A percentile compares a stretch with the other conserved stretches of the same genome.
phyloP scores from a whole-genome alignment of 805 yeast species.

The Peterozyma toletana region DNA sequence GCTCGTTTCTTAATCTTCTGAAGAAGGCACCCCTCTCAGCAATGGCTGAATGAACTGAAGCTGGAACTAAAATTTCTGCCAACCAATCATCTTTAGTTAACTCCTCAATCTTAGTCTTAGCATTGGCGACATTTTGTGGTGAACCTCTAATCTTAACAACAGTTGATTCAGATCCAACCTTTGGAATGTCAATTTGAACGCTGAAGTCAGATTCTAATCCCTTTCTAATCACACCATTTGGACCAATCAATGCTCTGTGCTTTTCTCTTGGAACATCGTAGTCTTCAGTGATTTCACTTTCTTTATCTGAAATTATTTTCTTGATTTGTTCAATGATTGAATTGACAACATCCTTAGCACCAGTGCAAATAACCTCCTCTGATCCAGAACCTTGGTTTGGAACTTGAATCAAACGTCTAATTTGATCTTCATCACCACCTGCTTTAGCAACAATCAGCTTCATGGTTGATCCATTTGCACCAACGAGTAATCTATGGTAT shows the following conservation, averaged over 20 bases:
- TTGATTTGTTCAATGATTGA: conserved; percentile 57
- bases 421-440: conserved; percentile 51
- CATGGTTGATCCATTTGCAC: conserved; percentile 68
- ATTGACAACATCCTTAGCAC: conserved; percentile 69
- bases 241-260: conserved; percentile 74
- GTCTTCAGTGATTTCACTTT: conserved; percentile 46
- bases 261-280: conserved; percentile 61
- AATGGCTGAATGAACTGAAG: conserved; percentile 47
- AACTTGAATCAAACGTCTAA: conserved; percentile 52
- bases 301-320: conserved; percentile 55
- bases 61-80: conserved; percentile 50
- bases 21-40: conserved; percentile 61
- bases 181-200: conserved; percentile 64
- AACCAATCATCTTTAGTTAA: conserved; percentile 54
- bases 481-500: conserved; percentile 70
- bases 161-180: conserved; percentile 41
- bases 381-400: conserved; percentile 64
- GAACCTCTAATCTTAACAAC: conserved; percentile 54
- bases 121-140: conserved; percentile 57
- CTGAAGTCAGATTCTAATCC: conserved; percentile 61
- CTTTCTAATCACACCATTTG: conserved; percentile 70
- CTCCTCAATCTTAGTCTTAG: conserved; percentile 52
- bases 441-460: conserved; percentile 71
- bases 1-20: conserved; percentile 44
- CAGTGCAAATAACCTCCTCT: conserved; percentile 55